phyloP scores from a whole-genome alignment of 257 asterid genomes.

The Primulina eburnea region DNA sequence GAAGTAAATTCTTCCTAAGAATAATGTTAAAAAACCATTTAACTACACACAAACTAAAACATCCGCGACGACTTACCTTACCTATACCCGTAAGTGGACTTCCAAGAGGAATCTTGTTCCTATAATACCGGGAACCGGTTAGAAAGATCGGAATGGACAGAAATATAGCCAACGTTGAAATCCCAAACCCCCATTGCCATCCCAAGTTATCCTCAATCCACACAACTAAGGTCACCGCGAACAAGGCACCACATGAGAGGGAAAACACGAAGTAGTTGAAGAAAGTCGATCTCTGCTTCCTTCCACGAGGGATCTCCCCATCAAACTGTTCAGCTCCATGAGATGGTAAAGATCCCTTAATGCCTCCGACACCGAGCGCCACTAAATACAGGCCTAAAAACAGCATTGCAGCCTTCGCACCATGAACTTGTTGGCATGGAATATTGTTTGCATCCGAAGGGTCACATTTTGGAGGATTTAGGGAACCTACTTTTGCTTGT shows the following conservation, averaged over 20 bases:
- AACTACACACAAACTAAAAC: not conserved
- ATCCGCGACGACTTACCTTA: constrained; percentile 36
- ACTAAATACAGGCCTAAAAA: constrained; percentile 65
- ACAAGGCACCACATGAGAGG: constrained; percentile 64
- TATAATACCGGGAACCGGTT: constrained; percentile 55
- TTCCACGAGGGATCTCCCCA: constrained; percentile 50
- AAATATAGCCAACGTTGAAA: constrained; percentile 63
- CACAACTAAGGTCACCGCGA: constrained; percentile 76
- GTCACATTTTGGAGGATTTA: constrained; percentile 62
- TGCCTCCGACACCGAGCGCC: constrained; percentile 85
- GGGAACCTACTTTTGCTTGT: constrained; percentile 62
- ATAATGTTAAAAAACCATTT: not conserved
- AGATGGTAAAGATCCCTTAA: constrained; percentile 71
- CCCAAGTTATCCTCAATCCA: constrained; percentile 94
- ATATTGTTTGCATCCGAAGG: constrained; percentile 6
- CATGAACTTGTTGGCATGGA: constrained; percentile 60
- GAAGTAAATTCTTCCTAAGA: not conserved
- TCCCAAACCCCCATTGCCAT: constrained; percentile 90
- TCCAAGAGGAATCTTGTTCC: constrained; percentile 66
- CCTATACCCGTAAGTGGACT: constrained; percentile 67
- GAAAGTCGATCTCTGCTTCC: constrained; percentile 74
- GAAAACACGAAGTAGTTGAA: constrained; percentile 81
- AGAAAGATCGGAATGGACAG: constrained; percentile 62
- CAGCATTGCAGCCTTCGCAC: constrained; percentile 68
- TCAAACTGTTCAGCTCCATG: constrained; percentile 92